These are phyloP conservation scores for Ophiognomonia clavigignenti-juglandacearum DNA, from an alignment of 2,329 filamentous ascomycete species.

Conservation along the genomic window DNA sequence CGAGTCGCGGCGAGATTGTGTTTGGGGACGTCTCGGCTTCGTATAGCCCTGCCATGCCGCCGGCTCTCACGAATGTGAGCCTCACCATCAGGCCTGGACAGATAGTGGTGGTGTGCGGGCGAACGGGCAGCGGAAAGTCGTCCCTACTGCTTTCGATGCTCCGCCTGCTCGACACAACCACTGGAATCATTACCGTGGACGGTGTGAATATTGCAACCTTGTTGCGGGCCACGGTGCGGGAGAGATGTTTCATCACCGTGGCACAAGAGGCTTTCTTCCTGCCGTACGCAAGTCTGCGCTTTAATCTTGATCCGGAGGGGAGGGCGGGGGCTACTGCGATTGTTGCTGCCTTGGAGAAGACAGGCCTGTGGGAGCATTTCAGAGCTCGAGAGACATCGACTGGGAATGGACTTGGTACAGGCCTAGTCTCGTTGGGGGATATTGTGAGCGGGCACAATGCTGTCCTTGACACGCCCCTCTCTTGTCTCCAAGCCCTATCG, in stretches of 20 bases:
- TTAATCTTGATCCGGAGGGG: constrained; percentile 40
- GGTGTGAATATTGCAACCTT: constrained; percentile 39
- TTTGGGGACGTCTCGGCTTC: constrained; percentile 24
- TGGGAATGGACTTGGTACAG: too few species aligned
- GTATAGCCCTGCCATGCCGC: constrained; percentile 18
- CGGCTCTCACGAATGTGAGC: constrained; percentile 22
- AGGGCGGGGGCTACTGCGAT: constrained; percentile 32
- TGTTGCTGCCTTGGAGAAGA: constrained; percentile 33
- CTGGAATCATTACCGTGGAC: constrained; percentile 42
- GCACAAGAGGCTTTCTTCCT: constrained; percentile 42
- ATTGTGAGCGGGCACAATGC: constrained; percentile 12
- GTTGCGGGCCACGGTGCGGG: constrained; percentile 39
- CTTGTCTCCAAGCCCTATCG: constrained; percentile 17
- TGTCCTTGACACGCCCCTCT: constrained; percentile 25
- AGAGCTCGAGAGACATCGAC: constrained; percentile 12
- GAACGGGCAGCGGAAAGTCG: constrained; percentile 44
- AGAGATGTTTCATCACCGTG: constrained; percentile 30
- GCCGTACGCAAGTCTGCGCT: constrained; percentile 37
- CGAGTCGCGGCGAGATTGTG: constrained; percentile 21
- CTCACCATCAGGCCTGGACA: constrained; percentile 34
- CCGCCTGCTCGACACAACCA: constrained; percentile 39
- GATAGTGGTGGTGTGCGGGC: constrained; percentile 46
- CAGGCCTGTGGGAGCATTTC: constrained; percentile 19
- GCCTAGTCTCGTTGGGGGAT: too few species aligned
- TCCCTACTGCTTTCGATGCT: constrained; percentile 41